phyloP scores from a whole-genome alignment of 2,329 filamentous ascomycete genomes.

The Venturia aucupariae region DNA sequence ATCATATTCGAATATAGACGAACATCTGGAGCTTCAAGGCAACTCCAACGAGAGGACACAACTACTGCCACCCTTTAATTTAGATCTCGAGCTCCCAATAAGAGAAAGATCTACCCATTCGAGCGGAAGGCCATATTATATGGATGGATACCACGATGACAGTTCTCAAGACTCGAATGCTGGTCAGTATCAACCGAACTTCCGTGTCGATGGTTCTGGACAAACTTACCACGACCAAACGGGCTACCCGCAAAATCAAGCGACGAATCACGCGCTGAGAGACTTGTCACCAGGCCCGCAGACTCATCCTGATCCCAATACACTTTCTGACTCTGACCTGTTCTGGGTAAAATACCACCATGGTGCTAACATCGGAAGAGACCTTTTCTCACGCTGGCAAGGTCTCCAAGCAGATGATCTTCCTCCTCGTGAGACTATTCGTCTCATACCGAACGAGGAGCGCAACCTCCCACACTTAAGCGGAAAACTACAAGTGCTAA shows the following conservation, averaged over 20 bases:
- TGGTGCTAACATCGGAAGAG: background rate
- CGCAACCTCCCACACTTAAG: background rate
- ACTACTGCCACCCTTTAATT: background rate
- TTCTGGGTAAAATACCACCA: conserved; percentile 2
- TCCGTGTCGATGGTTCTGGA: background rate
- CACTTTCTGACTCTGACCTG: background rate
- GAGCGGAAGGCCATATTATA: background rate
- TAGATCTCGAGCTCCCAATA: too few species aligned
- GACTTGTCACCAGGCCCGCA: background rate
- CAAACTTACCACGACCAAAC: background rate
- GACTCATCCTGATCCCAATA: background rate
- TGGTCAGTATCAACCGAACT: background rate
- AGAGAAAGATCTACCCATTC: background rate
- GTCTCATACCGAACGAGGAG: background rate
- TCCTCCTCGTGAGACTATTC: background rate
- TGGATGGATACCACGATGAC: background rate
- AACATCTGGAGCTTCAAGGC: background rate
- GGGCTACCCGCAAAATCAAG: too few species aligned
- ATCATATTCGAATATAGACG: background rate
- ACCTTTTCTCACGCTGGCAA: background rate
- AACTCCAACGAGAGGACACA: background rate
- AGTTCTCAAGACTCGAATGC: background rate
- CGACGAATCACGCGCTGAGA: background rate
- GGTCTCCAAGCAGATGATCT: background rate
- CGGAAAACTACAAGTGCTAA: background rate